Evolutionary conservation across 1,139 yeast species (phyloP).

Genomic region (Diutina rugosa): DNA sequence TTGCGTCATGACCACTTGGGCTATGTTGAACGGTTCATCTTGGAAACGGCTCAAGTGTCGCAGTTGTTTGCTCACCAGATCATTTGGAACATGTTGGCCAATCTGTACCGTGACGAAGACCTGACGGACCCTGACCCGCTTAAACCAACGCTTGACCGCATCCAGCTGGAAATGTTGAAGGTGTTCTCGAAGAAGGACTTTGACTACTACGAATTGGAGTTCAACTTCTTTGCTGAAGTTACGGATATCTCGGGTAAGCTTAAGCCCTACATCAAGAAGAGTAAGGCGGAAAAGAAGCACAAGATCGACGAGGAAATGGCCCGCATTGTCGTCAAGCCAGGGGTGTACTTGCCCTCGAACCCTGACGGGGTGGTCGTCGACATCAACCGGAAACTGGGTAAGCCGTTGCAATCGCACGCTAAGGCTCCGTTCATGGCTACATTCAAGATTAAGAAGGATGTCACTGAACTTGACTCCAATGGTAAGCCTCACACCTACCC

Average conservation of each 20-base stretch:
- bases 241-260: slow-evolving; percentile 90
- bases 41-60: slow-evolving; percentile 86
- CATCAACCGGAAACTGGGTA: slow-evolving; percentile 84
- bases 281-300: slow-evolving; percentile 91
- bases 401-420: slow-evolving; percentile 96
- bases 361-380: slow-evolving; percentile 94
- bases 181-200: slow-evolving; percentile 50
- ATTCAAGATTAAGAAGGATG: slow-evolving; percentile 62
- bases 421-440: slow-evolving; percentile 98
- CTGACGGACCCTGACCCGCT: slow-evolving; percentile 66
- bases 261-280: slow-evolving; percentile 84
- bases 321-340: slow-evolving; percentile 60
- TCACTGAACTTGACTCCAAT: slow-evolving; percentile 28
- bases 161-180: slow-evolving; percentile 52
- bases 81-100: slow-evolving; percentile 96
- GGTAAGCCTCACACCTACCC: slow-evolving; percentile 21
- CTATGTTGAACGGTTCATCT: slow-evolving; percentile 75
- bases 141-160: slow-evolving; percentile 73
- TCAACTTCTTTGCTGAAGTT: slow-evolving; percentile 80
- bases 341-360: slow-evolving; percentile 89
- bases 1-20: slow-evolving; percentile 74
- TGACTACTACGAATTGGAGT: slow-evolving; percentile 68
- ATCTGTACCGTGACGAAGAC: slow-evolving; percentile 83
- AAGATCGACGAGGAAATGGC: slow-evolving; percentile 96
- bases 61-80: slow-evolving; percentile 94